Evolutionary conservation across 768 basidiomycete genomes (phyloP).

Genomic region (Boletus rubroflammeus): DNA sequence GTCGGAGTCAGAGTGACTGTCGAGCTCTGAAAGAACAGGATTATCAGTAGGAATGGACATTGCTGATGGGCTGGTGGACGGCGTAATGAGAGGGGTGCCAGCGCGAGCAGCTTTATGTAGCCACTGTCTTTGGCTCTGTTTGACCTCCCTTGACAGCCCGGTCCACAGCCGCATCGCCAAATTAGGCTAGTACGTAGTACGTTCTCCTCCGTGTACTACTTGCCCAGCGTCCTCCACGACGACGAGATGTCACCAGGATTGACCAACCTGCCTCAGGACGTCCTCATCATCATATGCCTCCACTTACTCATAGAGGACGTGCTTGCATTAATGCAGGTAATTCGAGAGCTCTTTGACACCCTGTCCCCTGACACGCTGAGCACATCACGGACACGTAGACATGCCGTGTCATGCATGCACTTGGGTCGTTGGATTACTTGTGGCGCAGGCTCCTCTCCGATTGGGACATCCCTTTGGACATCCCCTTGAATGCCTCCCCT

Average conservation of each 20-base stretch:
- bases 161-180: slow-evolving; percentile 5
- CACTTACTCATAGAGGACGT: slow-evolving; percentile 39
- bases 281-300: slow-evolving; percentile 38
- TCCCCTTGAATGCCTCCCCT: slow-evolving; percentile 33
- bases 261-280: slow-evolving; percentile 40
- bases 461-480: slow-evolving; percentile 40
- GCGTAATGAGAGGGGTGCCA: slow-evolving; percentile 29
- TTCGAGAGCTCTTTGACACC: slow-evolving; percentile 3
- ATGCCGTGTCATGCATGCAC: slow-evolving; percentile 57
- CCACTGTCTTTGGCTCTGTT: slow-evolving; percentile 28
- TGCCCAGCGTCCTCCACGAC: neutral
- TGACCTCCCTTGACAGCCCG: slow-evolving; percentile 5
- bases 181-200: neutral
- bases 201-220: neutral
- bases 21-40: slow-evolving; percentile 55
- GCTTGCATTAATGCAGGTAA: slow-evolving; percentile 48
- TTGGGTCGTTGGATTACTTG: slow-evolving; percentile 48
- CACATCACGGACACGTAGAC: slow-evolving; percentile 41
- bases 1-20: slow-evolving; percentile 73
- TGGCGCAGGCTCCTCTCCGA: slow-evolving; percentile 44
- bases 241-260: slow-evolving; percentile 15
- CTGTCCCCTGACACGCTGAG: slow-evolving; percentile 9
- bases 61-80: slow-evolving; percentile 21
- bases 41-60: slow-evolving; percentile 37
- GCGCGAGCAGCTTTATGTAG: slow-evolving; percentile 26